Evolutionary conservation across 129 eudicot species (phyloP).

Genomic region (Artemisia argyi): DNA sequence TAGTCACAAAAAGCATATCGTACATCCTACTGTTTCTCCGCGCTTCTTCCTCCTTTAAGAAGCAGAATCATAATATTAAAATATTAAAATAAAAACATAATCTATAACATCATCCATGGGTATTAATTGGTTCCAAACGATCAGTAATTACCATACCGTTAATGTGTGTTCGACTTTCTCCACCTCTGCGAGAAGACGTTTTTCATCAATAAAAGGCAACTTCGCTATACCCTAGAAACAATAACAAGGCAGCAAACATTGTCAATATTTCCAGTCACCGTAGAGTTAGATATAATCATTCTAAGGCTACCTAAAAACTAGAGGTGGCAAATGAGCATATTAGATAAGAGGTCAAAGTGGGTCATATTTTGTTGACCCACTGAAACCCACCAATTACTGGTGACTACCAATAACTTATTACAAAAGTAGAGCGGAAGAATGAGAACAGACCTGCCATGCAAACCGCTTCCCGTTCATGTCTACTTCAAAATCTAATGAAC

Average conservation of each 20-base stretch:
- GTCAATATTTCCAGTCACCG: background rate
- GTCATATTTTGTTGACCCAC: too few species aligned
- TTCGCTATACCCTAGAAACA: conserved; percentile 69
- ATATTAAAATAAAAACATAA: background rate
- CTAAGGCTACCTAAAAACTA: background rate
- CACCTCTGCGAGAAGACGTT: conserved; percentile 82
- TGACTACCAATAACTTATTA: too few species aligned
- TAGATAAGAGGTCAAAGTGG: background rate
- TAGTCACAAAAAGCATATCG: conserved; percentile 68
- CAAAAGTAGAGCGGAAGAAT: background rate
- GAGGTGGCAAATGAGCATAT: background rate
- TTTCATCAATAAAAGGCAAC: conserved; percentile 87
- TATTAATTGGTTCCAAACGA: background rate
- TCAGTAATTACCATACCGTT: conserved; percentile 48
- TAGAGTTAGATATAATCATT: background rate
- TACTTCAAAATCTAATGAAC: conserved; percentile 74
- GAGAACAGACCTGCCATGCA: conserved; percentile 82
- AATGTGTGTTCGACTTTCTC: conserved; percentile 75
- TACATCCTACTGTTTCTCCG: conserved; percentile 78
- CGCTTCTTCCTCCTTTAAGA: conserved; percentile 69
- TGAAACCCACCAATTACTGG: too few species aligned
- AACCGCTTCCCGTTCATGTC: conserved; percentile 95
- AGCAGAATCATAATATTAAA: conserved; percentile 9
- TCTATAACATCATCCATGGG: background rate
- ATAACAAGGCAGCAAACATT: background rate